Evolutionary conservation across 768 basidiomycete genomes (phyloP), one percentile per base, ranked within the genome.

Genomic region (Fomitopsis serialis): DNA sequence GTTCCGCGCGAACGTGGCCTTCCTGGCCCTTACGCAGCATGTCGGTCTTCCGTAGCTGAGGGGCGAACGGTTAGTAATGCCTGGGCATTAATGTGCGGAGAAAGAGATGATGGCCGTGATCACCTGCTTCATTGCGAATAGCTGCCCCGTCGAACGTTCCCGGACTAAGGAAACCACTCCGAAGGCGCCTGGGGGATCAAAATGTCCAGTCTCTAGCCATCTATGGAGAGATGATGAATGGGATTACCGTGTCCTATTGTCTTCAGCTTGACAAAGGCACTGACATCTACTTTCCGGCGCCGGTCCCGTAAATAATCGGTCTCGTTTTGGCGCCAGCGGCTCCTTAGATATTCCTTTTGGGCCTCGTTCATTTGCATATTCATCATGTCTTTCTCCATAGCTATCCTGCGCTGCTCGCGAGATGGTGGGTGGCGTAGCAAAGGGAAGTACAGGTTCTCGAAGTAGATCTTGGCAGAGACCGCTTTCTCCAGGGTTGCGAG

Each of bases 91-190:
- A 37, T n/a, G 21, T 36, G 35, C 22, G 15, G 34, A 42, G 40
- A 51, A 43, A 3, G 45, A 51, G 52, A 58, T 47, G 60, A 61
- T 63, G 23, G 63, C 62, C 36, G 59, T 57, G 50, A 48, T 57
- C 65, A 91, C 89, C 86, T 98, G 90, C 70, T 98, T 99, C 92
- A 99, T 98, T 50, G 94, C 94, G 64, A 85, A 98, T 44, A 98
- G 74, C 56, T 83, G 80, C 17, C 91, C 89, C 3, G 84, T 81
- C 23, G 80, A 76, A 61, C 80, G 81, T 70, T 98, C 93, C 68
- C 78, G 83, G 36, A 97, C 96, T 47, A 99, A 81, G 10, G 87
- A 89, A 17, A 99, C 96, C 43, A 98, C 95, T 0, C 95, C 96
- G 71, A 99, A 98, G 10, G 95, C 95, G 61, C 92, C 92, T 87